Evolutionary conservation across 768 basidiomycete genomes (phyloP), one percentile per base, ranked within the genome.

Genomic region (Astraeus odoratus): DNA sequence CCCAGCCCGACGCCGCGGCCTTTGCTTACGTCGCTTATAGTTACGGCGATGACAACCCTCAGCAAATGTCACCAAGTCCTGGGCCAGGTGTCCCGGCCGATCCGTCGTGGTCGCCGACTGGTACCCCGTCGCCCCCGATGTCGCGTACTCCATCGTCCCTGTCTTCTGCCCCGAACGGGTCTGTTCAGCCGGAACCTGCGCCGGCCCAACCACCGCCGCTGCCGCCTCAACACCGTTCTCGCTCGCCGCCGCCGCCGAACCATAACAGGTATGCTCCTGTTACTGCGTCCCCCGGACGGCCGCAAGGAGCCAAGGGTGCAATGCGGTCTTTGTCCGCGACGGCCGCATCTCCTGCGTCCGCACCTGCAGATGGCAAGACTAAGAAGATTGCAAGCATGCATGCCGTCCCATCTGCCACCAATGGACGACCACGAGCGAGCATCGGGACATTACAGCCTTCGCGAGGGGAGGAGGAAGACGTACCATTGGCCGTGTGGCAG

Each of bases 401-500:
- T 59, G 83, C 81, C 15, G 68, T 75, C 8, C 58, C 72, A 18
- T 49, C 61, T 15, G 49, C 46, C 4, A 47, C 52, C 29, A 62
- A 68, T 43, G 67, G 63, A 47, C 68, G 72, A 50, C 71, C 71
- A 31, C 68, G 69, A 54, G 67, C 69, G 23, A 66, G 68, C 41
- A 22, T 51, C 7, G 60, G 56, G 29, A 70, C 74, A 42, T 60
- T 64, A n/a, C 46, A 54, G 18, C 30, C 55, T 25, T 47, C 57
- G 10, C 63, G 59, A 39, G 52, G 64, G 22, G 84, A 86, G 57
- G 86, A 89, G 56, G 87, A 90, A 58, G 87, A 90, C 57, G 67
- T 87, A 30, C 87, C 87, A 16, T 68, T 91, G 39, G 86, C 88
- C 16, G 63, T 86, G 45, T 88, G 80, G 73, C 85, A 88, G 61